These are phyloP conservation scores for Aspergillus phoenicis DNA, from an alignment of 2,329 filamentous ascomycete genomes.

Conservation along the genomic window DNA sequence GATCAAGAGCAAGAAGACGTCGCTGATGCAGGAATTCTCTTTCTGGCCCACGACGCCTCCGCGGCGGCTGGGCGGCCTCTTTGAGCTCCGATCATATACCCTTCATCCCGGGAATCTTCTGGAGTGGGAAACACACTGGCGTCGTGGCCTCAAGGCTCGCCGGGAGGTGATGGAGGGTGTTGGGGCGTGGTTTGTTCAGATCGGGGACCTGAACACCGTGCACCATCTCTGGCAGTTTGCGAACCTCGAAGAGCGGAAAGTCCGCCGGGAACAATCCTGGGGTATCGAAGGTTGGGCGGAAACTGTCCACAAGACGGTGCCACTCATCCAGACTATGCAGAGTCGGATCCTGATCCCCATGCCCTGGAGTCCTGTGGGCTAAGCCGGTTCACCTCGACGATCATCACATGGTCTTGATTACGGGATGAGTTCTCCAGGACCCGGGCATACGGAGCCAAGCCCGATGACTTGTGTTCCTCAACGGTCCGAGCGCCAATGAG, in stretches of 20 bases:
- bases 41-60: slow-evolving; percentile 98
- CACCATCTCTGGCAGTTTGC: slow-evolving; percentile 99
- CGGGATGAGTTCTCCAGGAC: slow-evolving; percentile 3
- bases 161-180: slow-evolving; percentile 98
- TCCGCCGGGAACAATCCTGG: slow-evolving; percentile 93
- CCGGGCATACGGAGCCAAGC: slow-evolving; percentile 2
- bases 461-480: background rate
- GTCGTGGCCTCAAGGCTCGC: slow-evolving; percentile 83
- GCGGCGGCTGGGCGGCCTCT: slow-evolving; percentile 84
- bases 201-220: slow-evolving; percentile 95
- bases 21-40: slow-evolving; percentile 98
- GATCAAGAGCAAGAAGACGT: slow-evolving; percentile 81
- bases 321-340: slow-evolving; percentile 95
- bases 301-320: slow-evolving; percentile 97
- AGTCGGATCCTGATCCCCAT: slow-evolving; percentile 90
- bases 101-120: slow-evolving; percentile 92
- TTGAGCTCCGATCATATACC: slow-evolving; percentile 95
- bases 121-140: slow-evolving; percentile 99
- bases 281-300: slow-evolving; percentile 92
- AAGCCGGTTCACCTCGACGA: slow-evolving; percentile 24
- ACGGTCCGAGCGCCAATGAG: slow-evolving; percentile 8
- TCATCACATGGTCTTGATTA: slow-evolving; percentile 9
- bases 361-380: slow-evolving; percentile 93
- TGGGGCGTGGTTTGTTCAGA: slow-evolving; percentile 97
- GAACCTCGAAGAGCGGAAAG: slow-evolving; percentile 89